Conservation (phyloP, 805 yeast species). For the Zygoascus biomembranicola region DNA sequence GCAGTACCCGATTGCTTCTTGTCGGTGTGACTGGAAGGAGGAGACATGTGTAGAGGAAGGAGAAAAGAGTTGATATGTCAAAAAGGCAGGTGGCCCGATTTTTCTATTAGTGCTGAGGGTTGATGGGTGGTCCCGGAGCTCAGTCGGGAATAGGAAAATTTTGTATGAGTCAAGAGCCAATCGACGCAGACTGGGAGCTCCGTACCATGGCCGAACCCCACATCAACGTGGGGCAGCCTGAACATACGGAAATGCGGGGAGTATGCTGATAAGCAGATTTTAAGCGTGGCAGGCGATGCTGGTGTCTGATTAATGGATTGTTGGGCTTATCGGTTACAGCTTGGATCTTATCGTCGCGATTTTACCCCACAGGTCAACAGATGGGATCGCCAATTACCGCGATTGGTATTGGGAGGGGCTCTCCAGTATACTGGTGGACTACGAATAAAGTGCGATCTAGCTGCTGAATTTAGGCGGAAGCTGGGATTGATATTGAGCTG, state of each 20-base stretch:
- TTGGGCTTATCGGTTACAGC: too few relatives aligned
- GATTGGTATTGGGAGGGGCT: too few relatives aligned
- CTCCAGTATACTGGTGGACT: too few relatives aligned
- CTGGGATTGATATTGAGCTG: too few relatives aligned
- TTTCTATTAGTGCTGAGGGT: not conserved
- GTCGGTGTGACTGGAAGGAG: slow-evolving; percentile 28
- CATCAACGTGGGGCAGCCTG: not conserved
- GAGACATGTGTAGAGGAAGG: slow-evolving; percentile 12
- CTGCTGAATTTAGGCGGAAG: too few relatives aligned
- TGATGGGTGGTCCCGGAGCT: not conserved
- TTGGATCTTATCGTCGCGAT: too few relatives aligned
- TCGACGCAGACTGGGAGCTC: not conserved
- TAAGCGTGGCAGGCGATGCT: too few relatives aligned
- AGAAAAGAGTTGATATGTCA: not conserved
- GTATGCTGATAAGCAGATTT: not conserved
- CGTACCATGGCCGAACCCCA: not conserved
- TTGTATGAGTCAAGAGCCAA: not conserved
- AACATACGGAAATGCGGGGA: not conserved
- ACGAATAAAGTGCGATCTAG: too few relatives aligned
- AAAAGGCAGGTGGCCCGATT: not conserved
- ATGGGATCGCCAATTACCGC: too few relatives aligned
- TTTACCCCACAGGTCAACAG: too few relatives aligned
- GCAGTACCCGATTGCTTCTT: slow-evolving; percentile 87
- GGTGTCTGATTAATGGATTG: too few relatives aligned
- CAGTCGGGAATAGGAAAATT: not conserved